Base-by-base conservation (phyloP, 2,329 filamentous ascomycete species). In the Hymenoscyphus infarciens region DNA sequence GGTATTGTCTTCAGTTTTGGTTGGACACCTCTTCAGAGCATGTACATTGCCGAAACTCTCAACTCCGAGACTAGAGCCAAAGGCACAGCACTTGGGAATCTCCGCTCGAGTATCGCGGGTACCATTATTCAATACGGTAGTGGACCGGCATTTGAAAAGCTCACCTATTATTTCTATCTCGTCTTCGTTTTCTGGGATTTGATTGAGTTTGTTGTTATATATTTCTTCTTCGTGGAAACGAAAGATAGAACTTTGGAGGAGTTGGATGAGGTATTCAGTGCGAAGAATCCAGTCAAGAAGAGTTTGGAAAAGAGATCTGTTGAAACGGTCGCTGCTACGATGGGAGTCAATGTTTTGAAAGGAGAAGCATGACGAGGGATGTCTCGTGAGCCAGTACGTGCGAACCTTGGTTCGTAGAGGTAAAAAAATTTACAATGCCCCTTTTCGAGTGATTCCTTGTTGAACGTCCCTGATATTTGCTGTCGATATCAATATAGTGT, bases 151-250 rank as follows among this genome's bases (percentile, higher is more conserved):
- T 74, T 77, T 38, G 57, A 70, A 25, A 70, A 72, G 16, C 71
- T 78, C n/a, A 68, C 68, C 5, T 77, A 74, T 59, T 77, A 77
- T 64, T 71, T 77, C 35, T 71, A 72, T 16, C 56, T 70, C 2
- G 71, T 77, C 42, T 74, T 73, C 62, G 72, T 72, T 5, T 66
- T 66, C 39, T 74, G 71, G 72, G 69, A 73, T 64, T 61, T 69
- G 8, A 54, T 74, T 29, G 66, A 76, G 42, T 63, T 61, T 5
- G 60, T 78, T 2, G 83, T 81, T 69, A 78, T 83, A 5, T 83
- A 77, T 69, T 80, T 81, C 67, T 80, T 77, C 62, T 75, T 84
- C 5, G 82, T 83, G 0, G 82, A 85, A 69, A 85, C 83, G 2
- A 85, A 83, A 70, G 81, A 57, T 25, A 75, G 80, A 19, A 81